Percentiles rank a stretch among this genome's conserved stretches.
Conservation (phyloP, 2,329 filamentous ascomycete species). For the Mycosphaerella arachidis region DNA sequence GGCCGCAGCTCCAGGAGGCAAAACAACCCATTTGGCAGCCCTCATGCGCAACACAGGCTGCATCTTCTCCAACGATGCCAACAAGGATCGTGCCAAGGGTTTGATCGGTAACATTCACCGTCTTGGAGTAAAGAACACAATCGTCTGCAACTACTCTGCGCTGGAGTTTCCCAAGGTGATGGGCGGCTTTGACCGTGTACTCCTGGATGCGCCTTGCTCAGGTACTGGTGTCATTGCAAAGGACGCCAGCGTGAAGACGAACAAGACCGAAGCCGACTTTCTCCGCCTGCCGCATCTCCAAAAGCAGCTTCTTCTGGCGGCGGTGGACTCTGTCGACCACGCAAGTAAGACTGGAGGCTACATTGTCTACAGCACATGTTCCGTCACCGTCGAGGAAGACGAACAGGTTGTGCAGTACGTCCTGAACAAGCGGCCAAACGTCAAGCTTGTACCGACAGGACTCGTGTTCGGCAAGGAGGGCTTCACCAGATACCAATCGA, state of each 20-base stretch:
- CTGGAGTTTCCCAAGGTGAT: slow-evolving; percentile 91
- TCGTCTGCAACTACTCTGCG: slow-evolving; percentile 94
- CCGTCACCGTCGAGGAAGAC: slow-evolving; percentile 89
- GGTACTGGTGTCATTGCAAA: slow-evolving; percentile 97
- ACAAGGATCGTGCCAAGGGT: slow-evolving; percentile 89
- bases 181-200: slow-evolving; percentile 89
- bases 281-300: slow-evolving; percentile 88
- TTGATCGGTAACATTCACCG: slow-evolving; percentile 97
- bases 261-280: slow-evolving; percentile 95
- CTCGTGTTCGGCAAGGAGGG: slow-evolving; percentile 87
- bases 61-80: slow-evolving; percentile 94
- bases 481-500: slow-evolving; percentile 85
- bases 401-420: slow-evolving; percentile 93
- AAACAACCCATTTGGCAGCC: slow-evolving; percentile 93
- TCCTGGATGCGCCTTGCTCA: slow-evolving; percentile 92
- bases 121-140: slow-evolving; percentile 84
- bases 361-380: slow-evolving; percentile 95
- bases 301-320: slow-evolving; percentile 86
- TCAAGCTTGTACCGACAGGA: slow-evolving; percentile 86
- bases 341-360: slow-evolving; percentile 88
- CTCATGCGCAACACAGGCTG: slow-evolving; percentile 96
- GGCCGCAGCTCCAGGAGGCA: slow-evolving; percentile 92
- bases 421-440: slow-evolving; percentile 84
- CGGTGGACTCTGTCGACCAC: slow-evolving; percentile 93
- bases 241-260: slow-evolving; percentile 94